Evolutionary conservation across 2,329 filamentous ascomycete species (phyloP).

Genomic region (Gaeumannomyces tritici): DNA sequence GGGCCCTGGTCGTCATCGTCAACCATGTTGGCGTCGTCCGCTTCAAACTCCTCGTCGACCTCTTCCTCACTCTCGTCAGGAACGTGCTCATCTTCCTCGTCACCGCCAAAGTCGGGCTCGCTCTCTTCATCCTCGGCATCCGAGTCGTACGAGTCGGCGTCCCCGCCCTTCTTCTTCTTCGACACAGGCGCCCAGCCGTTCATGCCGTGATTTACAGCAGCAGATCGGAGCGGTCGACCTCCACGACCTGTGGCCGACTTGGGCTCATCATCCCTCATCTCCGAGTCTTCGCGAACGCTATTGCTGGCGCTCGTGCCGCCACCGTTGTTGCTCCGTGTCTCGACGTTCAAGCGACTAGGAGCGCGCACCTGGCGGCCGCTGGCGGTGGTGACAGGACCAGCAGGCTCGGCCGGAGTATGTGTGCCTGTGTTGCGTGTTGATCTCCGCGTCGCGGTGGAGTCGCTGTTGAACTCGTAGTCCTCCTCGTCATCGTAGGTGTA

Average conservation of each 20-base stretch:
- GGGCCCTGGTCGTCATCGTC: constrained; percentile 37
- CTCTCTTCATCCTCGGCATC: constrained; percentile 59
- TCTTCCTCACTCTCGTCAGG: constrained; percentile 49
- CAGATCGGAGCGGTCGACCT: constrained; percentile 40
- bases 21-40: constrained; percentile 42
- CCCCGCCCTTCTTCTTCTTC: constrained; percentile 28
- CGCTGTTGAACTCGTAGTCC: constrained; percentile 53
- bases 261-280: constrained; percentile 21
- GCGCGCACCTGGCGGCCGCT: constrained; percentile 79
- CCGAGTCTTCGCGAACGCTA: constrained; percentile 25
- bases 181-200: constrained; percentile 34
- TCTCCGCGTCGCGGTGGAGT: constrained; percentile 51
- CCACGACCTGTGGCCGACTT: constrained; percentile 25
- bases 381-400: constrained; percentile 59
- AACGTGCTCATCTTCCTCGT: constrained; percentile 58
- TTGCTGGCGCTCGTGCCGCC: constrained; percentile 35
- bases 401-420: constrained; percentile 60
- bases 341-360: constrained; percentile 55
- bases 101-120: constrained; percentile 67
- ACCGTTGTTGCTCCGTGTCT: constrained; percentile 36
- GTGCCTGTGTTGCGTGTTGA: constrained; percentile 67
- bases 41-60: constrained; percentile 44
- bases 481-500: constrained; percentile 95
- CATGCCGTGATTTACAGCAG: constrained; percentile 36
- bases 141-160: constrained; percentile 43